Evolutionary conservation across 371 early-diverging fungal species (phyloP), one percentile per base, ranked within the genome.

Genomic region (Mortierella sp.): DNA sequence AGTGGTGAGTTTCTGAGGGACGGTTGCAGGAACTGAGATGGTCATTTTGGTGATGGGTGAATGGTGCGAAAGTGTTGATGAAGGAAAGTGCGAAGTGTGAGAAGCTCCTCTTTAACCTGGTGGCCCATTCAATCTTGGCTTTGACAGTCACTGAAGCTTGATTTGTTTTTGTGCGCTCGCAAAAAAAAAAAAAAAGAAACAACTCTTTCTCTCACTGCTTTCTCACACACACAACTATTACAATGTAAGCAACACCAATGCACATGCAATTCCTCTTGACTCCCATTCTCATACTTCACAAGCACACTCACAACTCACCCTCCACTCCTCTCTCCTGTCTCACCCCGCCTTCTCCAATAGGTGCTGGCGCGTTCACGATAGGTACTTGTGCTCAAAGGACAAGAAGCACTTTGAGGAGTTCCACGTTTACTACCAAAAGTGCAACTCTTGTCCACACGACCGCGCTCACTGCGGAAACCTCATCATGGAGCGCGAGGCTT

Each of bases 361-460:
- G 82, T 82, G 82, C 72, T 82, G 82, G 82, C 70, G 71, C 53
- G 82, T 82, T 48, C 82, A 82, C 55, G 82, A 82, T 67, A 82
- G 77, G 64, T 82, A 82, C 75, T 63, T 82, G 26, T 82, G 82
- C 70, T 82, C 82, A 13, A 65, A 16, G 16, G 74, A 82, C 69
- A 44, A 82, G 78, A 45, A 66, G 48, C 82, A 82, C 72, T 82
- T 82, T 71, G 78, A 82, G 48, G 77, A 82, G 52, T 82, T 61
- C 37, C 82, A 82, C 47, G 82, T 82, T 61, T 82, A 82, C 53
- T 82, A 82, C 61, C 82, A 82, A 74, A 82, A 82, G 69, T 82
- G 82, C 75, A 82, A 82, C 66, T 82, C 82, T 58, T 82, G 82
- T 29, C 82, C 82, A 5, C 82, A 82, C 70, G 82, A 82, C 58